Evolutionary conservation across 2,329 filamentous ascomycete genomes (phyloP).

Genomic region (Chaetomium strumarium): DNA sequence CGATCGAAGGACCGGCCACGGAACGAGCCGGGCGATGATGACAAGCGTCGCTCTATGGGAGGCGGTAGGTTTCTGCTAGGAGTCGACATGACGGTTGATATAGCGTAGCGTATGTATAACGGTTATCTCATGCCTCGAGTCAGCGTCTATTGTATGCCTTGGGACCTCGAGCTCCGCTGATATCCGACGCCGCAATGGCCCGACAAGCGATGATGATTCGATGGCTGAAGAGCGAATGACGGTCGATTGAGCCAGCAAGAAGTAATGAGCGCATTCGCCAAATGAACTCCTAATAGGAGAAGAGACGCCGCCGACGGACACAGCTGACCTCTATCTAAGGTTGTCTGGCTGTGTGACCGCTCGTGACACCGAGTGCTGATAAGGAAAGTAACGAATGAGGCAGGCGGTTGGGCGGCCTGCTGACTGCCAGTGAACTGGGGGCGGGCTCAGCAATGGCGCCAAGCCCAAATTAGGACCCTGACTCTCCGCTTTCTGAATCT

Average conservation of each 20-base stretch:
- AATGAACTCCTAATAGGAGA: background rate
- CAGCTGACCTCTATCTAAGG: slow-evolving; percentile 5
- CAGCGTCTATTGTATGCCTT: background rate
- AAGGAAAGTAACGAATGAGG: background rate
- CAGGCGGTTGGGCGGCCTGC: slow-evolving; percentile 1
- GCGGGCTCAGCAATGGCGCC: background rate
- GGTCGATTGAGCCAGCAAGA: background rate
- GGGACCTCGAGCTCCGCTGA: background rate
- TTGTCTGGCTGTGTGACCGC: slow-evolving; percentile 10
- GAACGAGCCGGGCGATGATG: slow-evolving; percentile 44
- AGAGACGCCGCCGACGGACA: background rate
- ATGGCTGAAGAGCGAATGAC: background rate
- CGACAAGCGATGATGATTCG: background rate
- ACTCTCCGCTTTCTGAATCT: too few relatives aligned
- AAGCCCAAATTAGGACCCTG: too few relatives aligned
- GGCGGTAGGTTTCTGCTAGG: slow-evolving; percentile 26
- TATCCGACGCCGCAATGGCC: background rate
- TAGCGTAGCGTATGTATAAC: background rate
- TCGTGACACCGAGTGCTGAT: background rate
- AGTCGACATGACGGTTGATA: slow-evolving; percentile 27
- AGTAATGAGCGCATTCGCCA: background rate
- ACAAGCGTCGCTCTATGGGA: slow-evolving; percentile 34
- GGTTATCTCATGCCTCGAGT: slow-evolving; percentile 19
- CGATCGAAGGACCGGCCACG: slow-evolving; percentile 47
- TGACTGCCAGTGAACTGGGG: background rate